Evolutionary conservation across 2,329 filamentous ascomycete genomes (phyloP), one percentile per base, ranked within the genome.

Genomic region (Cucurbitaria berberidis): DNA sequence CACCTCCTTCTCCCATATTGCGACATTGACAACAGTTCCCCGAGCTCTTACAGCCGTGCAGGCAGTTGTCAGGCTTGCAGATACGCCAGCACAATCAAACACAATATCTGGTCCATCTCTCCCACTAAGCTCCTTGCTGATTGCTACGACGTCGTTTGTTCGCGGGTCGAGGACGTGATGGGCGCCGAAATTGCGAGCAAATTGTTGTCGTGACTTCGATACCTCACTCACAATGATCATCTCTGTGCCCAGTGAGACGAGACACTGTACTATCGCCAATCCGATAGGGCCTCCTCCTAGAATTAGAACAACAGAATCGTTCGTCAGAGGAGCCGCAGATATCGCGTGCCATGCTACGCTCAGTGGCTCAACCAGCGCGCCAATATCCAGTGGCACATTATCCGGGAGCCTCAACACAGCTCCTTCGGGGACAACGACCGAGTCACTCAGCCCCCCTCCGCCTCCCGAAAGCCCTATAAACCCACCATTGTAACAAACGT

Each of bases 321-420:
- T 53, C 11, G 77, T 77, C 30, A 85, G 70, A 0, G 78, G 77
- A 0, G 78, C 78, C 3, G 81, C 74, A 5, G 78, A 77, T 9
- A 86, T 80, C 0, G 84, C 85, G 61, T 89, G 86, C 85, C 85
- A 88, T 8, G 83, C 85, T 0, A 89, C 85, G 0, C 84, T 77
- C 2, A 89, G 73, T 0, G 86, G 86, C 59, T 89, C 86, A 6
- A 88, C 81, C 3, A 89, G 75, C 0, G 86, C 85, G 47, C 68
- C 82, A 15, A 84, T 74, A 36, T 84, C 80, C 18, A 85, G 75
- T 0, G 78, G 74, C 8, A 85, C 72, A 44, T 80, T 78, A 5
- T 80, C 76, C 0, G 85, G 83, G 0, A 87, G 73, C 2, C 77
- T 76, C 39, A 83, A 76, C 0, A 81, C 77, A 8, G 80, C 79